Percentiles rank a stretch among this genome's conserved stretches.
These are phyloP conservation scores for Metarhizium anisopliae DNA, from an alignment of 2,329 filamentous ascomycete species.

Conservation along the genomic window DNA sequence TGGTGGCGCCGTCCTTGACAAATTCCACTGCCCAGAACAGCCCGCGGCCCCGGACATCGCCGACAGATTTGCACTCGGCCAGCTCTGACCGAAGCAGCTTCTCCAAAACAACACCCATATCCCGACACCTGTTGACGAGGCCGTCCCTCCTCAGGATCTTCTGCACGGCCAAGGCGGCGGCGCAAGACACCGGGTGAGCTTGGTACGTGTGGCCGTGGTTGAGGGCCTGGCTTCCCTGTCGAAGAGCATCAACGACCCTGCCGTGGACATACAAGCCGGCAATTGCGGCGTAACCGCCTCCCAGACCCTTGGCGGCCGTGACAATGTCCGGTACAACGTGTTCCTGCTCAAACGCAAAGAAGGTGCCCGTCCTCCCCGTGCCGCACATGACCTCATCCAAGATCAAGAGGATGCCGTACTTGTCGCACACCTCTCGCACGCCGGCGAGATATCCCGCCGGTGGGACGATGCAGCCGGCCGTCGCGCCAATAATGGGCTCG, in stretches of 20 bases:
- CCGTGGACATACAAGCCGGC: constrained; percentile 1
- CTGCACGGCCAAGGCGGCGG: constrained; percentile 14
- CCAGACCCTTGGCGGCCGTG: constrained; percentile 57
- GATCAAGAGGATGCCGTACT: constrained; percentile 40
- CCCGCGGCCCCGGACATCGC: constrained; percentile 33
- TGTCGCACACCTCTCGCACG: too few species aligned
- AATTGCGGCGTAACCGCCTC: constrained; percentile 45
- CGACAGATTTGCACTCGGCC: constrained; percentile 38
- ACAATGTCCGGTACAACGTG: constrained; percentile 51
- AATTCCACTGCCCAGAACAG: constrained; percentile 41
- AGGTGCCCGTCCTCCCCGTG: constrained; percentile 30
- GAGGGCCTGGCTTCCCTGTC: constrained; percentile 4
- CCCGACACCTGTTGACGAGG: constrained; percentile 46
- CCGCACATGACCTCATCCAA: constrained; percentile 25
- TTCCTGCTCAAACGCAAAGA: constrained; percentile 58
- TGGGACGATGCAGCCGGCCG: constrained; percentile 41
- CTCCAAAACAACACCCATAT: constrained; percentile 24
- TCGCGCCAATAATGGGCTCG: constrained; percentile 40
- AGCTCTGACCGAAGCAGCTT: constrained; percentile 33
- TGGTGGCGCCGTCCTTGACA: constrained; percentile 27
- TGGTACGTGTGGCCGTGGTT: constrained; percentile 18
- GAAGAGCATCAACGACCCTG: constrained; percentile 3
- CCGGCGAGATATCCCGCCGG: constrained; percentile 41
- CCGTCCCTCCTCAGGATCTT: constrained; percentile 46
- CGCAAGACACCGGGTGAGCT: constrained; percentile 15